phyloP scores from a whole-genome alignment of 2,329 filamentous ascomycete species.

The Byssothecium circinans region DNA sequence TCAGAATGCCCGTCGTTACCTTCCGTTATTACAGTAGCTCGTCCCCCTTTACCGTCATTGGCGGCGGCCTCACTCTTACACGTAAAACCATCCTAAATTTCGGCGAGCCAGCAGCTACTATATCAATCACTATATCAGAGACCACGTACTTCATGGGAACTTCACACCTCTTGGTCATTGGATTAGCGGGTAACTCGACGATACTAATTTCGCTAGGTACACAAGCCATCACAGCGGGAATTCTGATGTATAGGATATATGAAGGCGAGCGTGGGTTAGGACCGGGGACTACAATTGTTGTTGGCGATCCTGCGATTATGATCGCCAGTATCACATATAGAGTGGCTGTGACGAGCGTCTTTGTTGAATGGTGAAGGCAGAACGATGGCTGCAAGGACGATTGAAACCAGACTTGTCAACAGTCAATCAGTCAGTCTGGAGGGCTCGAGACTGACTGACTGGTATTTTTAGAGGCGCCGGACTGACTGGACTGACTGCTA shows the following conservation, averaged over 20 bases:
- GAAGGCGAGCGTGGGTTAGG: conserved; percentile 2
- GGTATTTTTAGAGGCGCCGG: too few relatives aligned
- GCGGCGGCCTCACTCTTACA: background rate
- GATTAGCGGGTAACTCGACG: too few relatives aligned
- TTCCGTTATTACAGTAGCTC: too few relatives aligned
- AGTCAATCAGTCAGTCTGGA: too few relatives aligned
- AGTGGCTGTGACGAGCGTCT: conserved; percentile 1
- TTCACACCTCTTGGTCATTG: background rate
- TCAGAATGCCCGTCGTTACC: too few relatives aligned
- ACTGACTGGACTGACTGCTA: too few relatives aligned
- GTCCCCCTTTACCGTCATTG: background rate
- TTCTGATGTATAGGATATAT: background rate
- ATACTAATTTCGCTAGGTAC: background rate
- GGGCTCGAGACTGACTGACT: too few relatives aligned
- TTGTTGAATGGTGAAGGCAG: background rate
- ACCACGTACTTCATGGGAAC: background rate
- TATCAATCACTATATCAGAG: too few relatives aligned
- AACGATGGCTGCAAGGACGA: too few relatives aligned
- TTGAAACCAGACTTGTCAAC: too few relatives aligned
- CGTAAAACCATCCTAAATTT: background rate
- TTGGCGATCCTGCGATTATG: conserved; percentile 8
- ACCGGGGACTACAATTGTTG: conserved; percentile 4
- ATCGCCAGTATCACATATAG: conserved; percentile 5
- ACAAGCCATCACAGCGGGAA: background rate
- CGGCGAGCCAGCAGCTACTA: background rate